Evolutionary conservation across 257 asterid genomes (phyloP), one percentile per base, ranked within the genome.

Genomic region (Fraxinus anomala): DNA sequence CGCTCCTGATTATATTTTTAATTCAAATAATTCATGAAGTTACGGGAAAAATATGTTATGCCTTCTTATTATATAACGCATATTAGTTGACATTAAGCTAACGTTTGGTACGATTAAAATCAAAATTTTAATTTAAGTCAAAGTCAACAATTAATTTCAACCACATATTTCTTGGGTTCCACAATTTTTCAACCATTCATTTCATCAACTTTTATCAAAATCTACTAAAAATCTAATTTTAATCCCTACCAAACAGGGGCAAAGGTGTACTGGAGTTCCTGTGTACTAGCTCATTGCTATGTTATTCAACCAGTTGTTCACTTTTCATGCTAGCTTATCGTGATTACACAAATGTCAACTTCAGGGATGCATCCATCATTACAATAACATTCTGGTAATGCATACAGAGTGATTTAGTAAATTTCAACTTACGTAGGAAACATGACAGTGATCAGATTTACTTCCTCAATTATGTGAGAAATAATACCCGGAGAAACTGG

Each of bases 401-500:
- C 14, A 34, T 34, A 23, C 12, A 24, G 61, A 31, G 17, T 31
- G 51, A 42, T 61, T 63, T 61, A 70, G 54, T 47, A 47, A 72
- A 63, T 47, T 70, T 59, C 68, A 42, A 70, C 31, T 30, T 9
- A 59, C 14, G 10, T 17, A 21, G 68, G 63, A 69, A 56, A 37
- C 10, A 54, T n/a, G 33, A 12, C 33, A 23, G 44, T 28, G 26
- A 23, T 68, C 66, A 61, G 26, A 63, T 24, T 36, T 44, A 51
- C 54, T 34, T 66, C 68, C 28, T 63, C 81, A 72, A 68, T 66
- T 68, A 65, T 51, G 54, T 37, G 34, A 61, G 74, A 80, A 77
- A 76, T 47, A 79, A 83, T 90, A 92, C 99, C 99, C 69, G 91
- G 92, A 77, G 96, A 86, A 85, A 96, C 97, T 44, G 91, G 93